Evolutionary conservation across 345 rosid genomes (phyloP).

Genomic region (Microcos paniculata): DNA sequence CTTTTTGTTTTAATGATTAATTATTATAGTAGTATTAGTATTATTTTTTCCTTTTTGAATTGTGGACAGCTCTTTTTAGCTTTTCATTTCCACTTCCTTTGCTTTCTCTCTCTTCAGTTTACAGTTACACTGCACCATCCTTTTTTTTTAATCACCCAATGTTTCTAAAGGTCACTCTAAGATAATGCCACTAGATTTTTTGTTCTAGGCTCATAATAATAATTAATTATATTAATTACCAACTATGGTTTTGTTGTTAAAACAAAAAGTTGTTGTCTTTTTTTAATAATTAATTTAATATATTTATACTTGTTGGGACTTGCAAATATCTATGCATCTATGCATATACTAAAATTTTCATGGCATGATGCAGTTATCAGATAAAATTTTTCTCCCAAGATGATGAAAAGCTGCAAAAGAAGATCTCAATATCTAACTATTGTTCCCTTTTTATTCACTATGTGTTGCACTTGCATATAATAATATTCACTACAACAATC

Average conservation of each 20-base stretch:
- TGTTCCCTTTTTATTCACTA: background rate
- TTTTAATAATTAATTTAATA: constrained; percentile 22
- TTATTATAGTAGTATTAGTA: too few species aligned
- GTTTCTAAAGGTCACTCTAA: constrained; percentile 20
- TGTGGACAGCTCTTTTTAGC: constrained; percentile 23
- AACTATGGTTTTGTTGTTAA: background rate
- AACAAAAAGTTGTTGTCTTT: background rate
- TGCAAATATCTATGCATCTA: constrained; percentile 21
- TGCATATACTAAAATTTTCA: constrained; percentile 23
- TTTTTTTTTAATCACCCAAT: constrained; percentile 33
- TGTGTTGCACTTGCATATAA: background rate
- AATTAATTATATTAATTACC: background rate
- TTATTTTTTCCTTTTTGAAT: constrained; percentile 4
- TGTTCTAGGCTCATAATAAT: constrained; percentile 18
- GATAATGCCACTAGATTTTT: constrained; percentile 17
- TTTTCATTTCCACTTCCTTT: constrained; percentile 34
- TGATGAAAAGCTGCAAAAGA: constrained; percentile 52
- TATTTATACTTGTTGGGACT: constrained; percentile 28
- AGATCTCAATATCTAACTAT: constrained; percentile 40
- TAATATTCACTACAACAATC: too few species aligned
- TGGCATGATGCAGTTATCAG: constrained; percentile 33
- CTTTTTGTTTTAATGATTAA: background rate
- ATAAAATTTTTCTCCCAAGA: constrained; percentile 24
- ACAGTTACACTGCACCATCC: constrained; percentile 32
- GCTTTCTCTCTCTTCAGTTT: constrained; percentile 23